Conservation (phyloP, 192 early-diverging fungal species). For the Geranomyces michiganensis region DNA sequence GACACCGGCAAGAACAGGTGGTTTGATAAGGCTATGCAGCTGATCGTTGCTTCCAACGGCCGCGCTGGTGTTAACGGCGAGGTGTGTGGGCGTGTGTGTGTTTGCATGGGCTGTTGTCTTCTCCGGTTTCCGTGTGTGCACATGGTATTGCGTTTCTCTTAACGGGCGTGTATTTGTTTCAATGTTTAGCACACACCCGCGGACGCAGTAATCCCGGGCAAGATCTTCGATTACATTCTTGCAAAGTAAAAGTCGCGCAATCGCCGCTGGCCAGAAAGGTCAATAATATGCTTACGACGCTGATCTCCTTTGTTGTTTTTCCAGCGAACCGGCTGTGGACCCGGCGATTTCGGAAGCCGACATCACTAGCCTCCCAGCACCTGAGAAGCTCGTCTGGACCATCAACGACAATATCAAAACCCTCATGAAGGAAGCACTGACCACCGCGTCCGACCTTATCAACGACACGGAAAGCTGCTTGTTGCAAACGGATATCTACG, state of each 20-base stretch:
- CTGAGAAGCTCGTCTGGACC: constrained; percentile 73
- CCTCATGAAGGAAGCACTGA: constrained; percentile 64
- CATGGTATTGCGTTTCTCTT: too few relatives aligned
- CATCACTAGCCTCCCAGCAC: constrained; percentile 44
- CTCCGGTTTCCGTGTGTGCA: too few relatives aligned
- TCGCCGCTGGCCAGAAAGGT: background rate
- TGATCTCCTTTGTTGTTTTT: background rate
- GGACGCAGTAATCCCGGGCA: constrained; percentile 86
- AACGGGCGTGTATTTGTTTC: too few relatives aligned
- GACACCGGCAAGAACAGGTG: constrained; percentile 81
- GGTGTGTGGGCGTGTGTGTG: too few relatives aligned
- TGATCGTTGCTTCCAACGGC: constrained; percentile 83
- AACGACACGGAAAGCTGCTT: constrained; percentile 72
- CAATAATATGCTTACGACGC: background rate
- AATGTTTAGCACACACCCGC: constrained; percentile 76
- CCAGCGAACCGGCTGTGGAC: constrained; percentile 59
- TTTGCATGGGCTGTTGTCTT: background rate
- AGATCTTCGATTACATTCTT: constrained; percentile 74
- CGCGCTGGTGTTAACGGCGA: constrained; percentile 93
- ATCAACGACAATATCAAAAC: constrained; percentile 57
- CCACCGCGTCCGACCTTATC: constrained; percentile 65
- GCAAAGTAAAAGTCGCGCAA: constrained; percentile 53
- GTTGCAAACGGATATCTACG: constrained; percentile 74
- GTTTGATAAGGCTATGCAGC: constrained; percentile 95
- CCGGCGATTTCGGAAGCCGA: constrained; percentile 34